Conservation (phyloP, 2,329 filamentous ascomycete species). For the Colletotrichum liriopes region DNA sequence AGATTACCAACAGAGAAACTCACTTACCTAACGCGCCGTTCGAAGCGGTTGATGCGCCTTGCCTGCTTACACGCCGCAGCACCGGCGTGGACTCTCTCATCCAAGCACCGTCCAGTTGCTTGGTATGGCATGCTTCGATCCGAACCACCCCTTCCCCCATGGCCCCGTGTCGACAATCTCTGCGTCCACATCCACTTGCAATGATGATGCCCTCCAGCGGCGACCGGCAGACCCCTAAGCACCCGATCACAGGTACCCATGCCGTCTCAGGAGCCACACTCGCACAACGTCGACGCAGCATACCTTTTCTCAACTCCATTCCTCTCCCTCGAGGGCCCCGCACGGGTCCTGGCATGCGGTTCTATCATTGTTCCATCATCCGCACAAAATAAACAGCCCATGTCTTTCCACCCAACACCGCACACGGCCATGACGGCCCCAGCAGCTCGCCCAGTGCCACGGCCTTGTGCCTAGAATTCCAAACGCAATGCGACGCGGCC, state of each 20-base stretch:
- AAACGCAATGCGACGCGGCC: not conserved
- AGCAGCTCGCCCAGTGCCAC: not conserved
- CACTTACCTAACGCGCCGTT: too few relatives aligned
- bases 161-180: not conserved
- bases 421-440: not conserved
- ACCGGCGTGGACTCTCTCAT: not conserved
- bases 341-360: constrained; percentile 6
- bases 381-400: constrained; percentile 1
- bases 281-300: constrained; percentile 1
- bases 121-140: constrained; percentile 33
- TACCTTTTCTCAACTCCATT: not conserved
- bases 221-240: constrained; percentile 1
- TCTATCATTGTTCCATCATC: constrained; percentile 4
- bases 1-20: not conserved
- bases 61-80: constrained; percentile 2
- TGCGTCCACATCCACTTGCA: constrained; percentile 6
- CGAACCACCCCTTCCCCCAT: constrained; percentile 21
- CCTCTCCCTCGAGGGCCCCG: not conserved
- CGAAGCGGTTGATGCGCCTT: not conserved
- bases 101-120: constrained; percentile 26
- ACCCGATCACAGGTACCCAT: not conserved
- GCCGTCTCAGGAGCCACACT: not conserved
- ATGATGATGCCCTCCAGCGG: constrained; percentile 2
- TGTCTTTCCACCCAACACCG: constrained; percentile 4
- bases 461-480: not conserved